Evolutionary conservation across 176 grass and related monocot species (phyloP).

Genomic region (Lolium rigidum): DNA sequence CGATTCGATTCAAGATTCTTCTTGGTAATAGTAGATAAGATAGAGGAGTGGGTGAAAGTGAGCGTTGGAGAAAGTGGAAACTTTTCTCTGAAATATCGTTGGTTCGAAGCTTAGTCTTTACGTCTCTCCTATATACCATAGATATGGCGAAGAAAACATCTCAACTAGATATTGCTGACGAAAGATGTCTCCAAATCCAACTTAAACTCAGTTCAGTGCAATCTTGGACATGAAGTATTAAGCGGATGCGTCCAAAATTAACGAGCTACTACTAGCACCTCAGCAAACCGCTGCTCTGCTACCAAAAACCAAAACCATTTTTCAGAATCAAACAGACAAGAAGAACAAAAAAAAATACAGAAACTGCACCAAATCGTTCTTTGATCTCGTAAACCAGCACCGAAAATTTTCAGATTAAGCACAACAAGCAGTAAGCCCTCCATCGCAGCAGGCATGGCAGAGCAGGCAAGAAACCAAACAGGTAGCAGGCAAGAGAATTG

Average conservation of each 20-base stretch:
- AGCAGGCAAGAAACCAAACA: constrained; percentile 13
- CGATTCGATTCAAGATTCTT: neutral
- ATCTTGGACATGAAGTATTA: neutral
- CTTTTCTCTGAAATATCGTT: constrained; percentile 38
- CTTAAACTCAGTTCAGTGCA: constrained; percentile 12
- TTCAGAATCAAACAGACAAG: neutral
- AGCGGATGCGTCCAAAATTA: constrained; percentile 17
- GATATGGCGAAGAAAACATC: constrained; percentile 35
- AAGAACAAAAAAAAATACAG: neutral
- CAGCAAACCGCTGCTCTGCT: neutral
- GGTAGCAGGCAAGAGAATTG: neutral
- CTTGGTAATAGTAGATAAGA: neutral
- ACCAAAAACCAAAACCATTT: neutral
- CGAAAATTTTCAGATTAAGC: neutral
- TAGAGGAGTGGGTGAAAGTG: neutral
- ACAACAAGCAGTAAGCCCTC: neutral
- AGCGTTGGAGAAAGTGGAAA: constrained; percentile 24
- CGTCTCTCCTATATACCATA: neutral
- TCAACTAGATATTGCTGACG: constrained; percentile 12
- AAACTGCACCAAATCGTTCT: neutral
- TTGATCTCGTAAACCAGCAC: neutral
- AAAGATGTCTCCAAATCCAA: constrained; percentile 3
- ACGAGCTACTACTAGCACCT: neutral
- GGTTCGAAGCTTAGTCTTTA: constrained; percentile 26
- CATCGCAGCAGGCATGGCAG: neutral